Evolutionary conservation across 345 rosid species (phyloP).

Genomic region (Bretschneidera sinensis): DNA sequence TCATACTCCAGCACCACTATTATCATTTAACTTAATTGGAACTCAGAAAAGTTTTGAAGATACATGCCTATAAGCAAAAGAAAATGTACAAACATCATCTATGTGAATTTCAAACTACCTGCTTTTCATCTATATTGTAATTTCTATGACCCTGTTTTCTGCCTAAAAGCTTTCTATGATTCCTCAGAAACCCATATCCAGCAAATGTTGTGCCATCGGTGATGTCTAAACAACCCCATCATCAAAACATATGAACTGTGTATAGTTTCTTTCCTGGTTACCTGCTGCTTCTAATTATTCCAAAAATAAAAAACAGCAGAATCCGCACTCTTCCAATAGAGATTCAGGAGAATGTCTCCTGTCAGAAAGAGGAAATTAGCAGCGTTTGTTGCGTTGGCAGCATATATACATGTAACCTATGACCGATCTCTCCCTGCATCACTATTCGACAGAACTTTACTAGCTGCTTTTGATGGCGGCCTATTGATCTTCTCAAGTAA

Average conservation of each 20-base stretch:
- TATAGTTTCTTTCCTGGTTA: conserved; percentile 10
- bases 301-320: not conserved
- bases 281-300: conserved; percentile 20
- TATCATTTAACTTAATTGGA: too few relatives aligned
- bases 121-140: not conserved
- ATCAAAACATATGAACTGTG: conserved; percentile 5
- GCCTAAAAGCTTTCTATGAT: conserved; percentile 15
- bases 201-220: conserved; percentile 1
- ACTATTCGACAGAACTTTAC: conserved; percentile 33
- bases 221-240: conserved; percentile 4
- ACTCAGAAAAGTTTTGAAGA: not conserved
- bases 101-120: conserved; percentile 20
- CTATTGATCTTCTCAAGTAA: conserved; percentile 98
- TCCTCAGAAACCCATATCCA: conserved; percentile 6
- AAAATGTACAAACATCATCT: conserved; percentile 17
- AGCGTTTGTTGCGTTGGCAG: conserved; percentile 24
- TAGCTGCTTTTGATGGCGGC: conserved; percentile 66
- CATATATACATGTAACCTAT: conserved; percentile 19
- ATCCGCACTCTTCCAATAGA: conserved; percentile 6
- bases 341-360: not conserved
- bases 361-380: conserved; percentile 24
- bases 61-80: not conserved
- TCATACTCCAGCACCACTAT: too few relatives aligned
- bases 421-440: conserved; percentile 37
- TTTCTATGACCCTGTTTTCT: conserved; percentile 13